phyloP scores from a whole-genome alignment of 305 asterid species.

The Fraxinus nigra region DNA sequence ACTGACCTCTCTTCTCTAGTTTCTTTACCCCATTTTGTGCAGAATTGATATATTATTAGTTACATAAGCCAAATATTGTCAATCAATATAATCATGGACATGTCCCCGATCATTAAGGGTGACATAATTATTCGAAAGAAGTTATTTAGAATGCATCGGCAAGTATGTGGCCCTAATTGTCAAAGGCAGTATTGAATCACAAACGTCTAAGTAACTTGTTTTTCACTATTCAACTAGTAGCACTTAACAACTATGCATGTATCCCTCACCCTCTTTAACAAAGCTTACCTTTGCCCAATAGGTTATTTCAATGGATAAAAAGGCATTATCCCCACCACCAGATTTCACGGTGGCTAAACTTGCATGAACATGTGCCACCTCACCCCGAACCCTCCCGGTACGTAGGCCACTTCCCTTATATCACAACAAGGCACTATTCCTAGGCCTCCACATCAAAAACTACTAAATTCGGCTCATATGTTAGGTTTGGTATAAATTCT shows the following conservation, averaged over 20 bases:
- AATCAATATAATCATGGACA: neutral
- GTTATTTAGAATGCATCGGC: neutral
- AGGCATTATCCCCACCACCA: neutral
- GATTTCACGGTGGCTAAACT: neutral
- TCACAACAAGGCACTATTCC: neutral
- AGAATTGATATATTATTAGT: neutral
- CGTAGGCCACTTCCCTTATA: neutral
- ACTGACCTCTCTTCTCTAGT: neutral
- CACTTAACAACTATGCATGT: neutral
- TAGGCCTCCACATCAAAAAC: neutral
- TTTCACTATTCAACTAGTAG: neutral
- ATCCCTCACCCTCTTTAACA: neutral
- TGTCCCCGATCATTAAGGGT: neutral
- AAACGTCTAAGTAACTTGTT: neutral
- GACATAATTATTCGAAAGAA: neutral
- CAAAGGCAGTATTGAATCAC: neutral
- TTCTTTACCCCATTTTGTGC: neutral
- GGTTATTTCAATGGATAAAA: neutral
- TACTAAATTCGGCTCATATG: neutral
- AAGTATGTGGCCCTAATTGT: no score
- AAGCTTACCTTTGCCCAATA: neutral
- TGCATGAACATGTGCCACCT: neutral
- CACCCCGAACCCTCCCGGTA: neutral
- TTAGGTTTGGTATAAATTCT: slow-evolving; percentile 5
- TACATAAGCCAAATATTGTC: neutral